These are phyloP conservation scores for Ceriops decandra DNA, from an alignment of 345 rosid species.

Conservation along the genomic window DNA sequence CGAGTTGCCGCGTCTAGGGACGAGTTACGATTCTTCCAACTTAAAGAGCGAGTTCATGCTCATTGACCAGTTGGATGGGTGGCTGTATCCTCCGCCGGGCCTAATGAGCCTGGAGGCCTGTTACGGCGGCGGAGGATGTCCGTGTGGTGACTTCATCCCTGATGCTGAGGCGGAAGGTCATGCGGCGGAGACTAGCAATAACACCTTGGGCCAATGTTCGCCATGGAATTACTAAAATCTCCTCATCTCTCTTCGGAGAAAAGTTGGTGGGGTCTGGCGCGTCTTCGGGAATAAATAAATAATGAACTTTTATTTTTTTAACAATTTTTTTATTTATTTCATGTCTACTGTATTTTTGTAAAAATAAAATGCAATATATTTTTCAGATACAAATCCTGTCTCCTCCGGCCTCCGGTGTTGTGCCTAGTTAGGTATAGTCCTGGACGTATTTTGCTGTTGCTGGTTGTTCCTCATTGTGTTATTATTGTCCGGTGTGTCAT, in stretches of 20 bases:
- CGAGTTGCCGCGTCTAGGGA: slow-evolving; percentile 65
- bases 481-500: not conserved
- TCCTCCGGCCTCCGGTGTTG: too few species aligned
- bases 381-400: too few species aligned
- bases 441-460: too few species aligned
- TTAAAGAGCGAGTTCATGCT: slow-evolving; percentile 25
- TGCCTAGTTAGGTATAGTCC: too few species aligned
- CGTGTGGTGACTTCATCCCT: not conserved
- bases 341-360: too few species aligned
- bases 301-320: not conserved
- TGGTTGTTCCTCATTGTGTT: not conserved
- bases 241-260: too few species aligned
- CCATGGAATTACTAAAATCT: slow-evolving; percentile 14
- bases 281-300: too few species aligned
- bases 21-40: slow-evolving; percentile 18
- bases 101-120: slow-evolving; percentile 14
- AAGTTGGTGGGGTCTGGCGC: too few species aligned
- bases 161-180: not conserved
- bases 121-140: slow-evolving; percentile 2
- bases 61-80: slow-evolving; percentile 31
- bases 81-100: slow-evolving; percentile 38
- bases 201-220: slow-evolving; percentile 5
- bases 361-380: too few species aligned
- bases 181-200: not conserved
- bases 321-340: too few species aligned